Evolutionary conservation across 75 land plant species (phyloP), one percentile per base, ranked within the genome.

Genomic region (Picea glauca): DNA sequence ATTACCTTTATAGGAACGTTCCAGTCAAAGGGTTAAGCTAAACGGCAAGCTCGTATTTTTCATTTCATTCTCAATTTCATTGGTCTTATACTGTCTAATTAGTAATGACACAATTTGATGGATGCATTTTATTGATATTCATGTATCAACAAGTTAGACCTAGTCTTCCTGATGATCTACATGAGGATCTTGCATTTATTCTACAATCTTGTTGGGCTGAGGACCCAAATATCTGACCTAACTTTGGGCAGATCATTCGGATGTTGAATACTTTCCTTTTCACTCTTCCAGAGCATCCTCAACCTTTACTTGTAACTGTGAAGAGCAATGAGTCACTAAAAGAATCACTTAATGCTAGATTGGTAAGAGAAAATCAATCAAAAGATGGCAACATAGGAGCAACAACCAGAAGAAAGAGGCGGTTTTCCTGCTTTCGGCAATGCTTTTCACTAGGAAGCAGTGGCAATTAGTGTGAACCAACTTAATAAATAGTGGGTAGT

Each of bases 171-270:
- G 90, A 89, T 50, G n/a, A 76, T 56, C 20, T 87, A 13, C 88
- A 83, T 1, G 75, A 83, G 35, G 89, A 89, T 21, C 60, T 91
- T 7, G 89, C 78, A 2, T 84, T 90, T 15, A 79, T 91, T 74
- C 32, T 91, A 74, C 81, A 89, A 78, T 89, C 89, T 12, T 91
- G 93, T 75, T 91, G 93, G 93, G 85, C 84, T 15, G 85, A 85
- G 72, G 86, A 91, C 57, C 93, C 93, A 61, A 78, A 82, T 23
- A 67, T 77, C 7, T 77, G 91, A 11, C 93, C 91, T 14, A 86
- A 87, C 43, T 91, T 91, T 72, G 73, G 59, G 0, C 84, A 91
- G 75, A 83, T 91, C 63, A 85, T 87, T 15, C 11, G 68, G 17
- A 79, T 82, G 85, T 82, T 90, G 75, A 80, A 78, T 17, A 56